phyloP scores from a whole-genome alignment of 352 stramenopile genomes.

The Thraustotheca clavata region DNA sequence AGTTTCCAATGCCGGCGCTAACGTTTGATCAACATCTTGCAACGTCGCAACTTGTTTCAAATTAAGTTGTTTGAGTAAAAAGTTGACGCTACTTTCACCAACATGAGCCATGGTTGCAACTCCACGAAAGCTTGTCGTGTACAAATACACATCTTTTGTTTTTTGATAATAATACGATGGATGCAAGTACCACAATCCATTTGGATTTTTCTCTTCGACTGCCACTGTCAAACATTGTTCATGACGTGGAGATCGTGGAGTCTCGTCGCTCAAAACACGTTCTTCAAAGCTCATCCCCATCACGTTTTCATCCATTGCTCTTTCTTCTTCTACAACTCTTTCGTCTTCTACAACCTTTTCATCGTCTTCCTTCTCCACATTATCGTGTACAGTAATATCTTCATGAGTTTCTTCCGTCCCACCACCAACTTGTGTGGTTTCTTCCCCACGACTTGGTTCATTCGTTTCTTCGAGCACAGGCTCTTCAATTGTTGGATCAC shows the following conservation, averaged over 20 bases:
- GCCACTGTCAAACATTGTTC: not conserved
- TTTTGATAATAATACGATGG: constrained; percentile 73
- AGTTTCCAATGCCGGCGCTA: constrained; percentile 40
- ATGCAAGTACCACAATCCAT: constrained; percentile 10
- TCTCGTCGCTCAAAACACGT: not conserved
- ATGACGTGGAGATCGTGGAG: not conserved
- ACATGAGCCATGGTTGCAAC: constrained; percentile 53
- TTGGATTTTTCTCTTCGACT: not conserved
- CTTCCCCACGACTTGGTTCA: not conserved
- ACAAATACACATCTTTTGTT: constrained; percentile 71
- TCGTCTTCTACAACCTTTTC: not conserved
- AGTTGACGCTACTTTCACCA: constrained; percentile 56
- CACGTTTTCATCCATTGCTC: not conserved
- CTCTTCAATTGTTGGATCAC: not conserved
- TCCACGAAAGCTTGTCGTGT: constrained; percentile 69
- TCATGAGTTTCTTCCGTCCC: not conserved
- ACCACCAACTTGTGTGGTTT: not conserved
- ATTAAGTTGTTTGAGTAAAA: constrained; percentile 47
- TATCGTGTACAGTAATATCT: not conserved
- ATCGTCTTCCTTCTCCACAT: not conserved
- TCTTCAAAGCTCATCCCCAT: not conserved
- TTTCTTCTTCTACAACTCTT: not conserved
- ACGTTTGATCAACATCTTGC: constrained; percentile 41
- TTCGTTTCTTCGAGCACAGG: not conserved
- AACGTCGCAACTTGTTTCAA: constrained; percentile 35